phyloP scores from a whole-genome alignment of 768 basidiomycete species.

The Saitozyma sp. region DNA sequence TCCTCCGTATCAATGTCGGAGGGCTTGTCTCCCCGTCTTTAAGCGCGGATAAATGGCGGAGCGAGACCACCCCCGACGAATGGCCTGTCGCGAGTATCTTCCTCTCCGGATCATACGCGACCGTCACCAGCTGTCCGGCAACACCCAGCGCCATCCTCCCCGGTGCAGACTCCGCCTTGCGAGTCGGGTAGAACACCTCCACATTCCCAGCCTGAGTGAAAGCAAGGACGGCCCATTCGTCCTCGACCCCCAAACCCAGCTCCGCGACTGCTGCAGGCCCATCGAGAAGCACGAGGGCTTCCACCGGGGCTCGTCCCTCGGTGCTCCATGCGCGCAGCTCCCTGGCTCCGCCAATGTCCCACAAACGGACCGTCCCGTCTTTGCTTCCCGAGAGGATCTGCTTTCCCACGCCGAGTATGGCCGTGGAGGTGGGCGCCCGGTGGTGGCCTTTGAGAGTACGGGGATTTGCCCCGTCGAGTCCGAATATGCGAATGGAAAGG shows the following conservation, averaged over 20 bases:
- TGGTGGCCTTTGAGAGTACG: constrained; percentile 69
- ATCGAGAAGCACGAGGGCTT: constrained; percentile 17
- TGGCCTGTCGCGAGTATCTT: constrained; percentile 65
- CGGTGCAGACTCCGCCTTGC: not conserved
- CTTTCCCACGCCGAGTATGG: constrained; percentile 67
- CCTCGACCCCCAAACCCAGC: not conserved
- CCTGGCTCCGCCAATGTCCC: constrained; percentile 66
- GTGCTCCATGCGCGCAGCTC: constrained; percentile 58
- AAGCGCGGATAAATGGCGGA: constrained; percentile 61
- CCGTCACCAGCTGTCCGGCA: constrained; percentile 54
- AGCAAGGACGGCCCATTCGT: constrained; percentile 14
- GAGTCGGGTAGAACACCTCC: constrained; percentile 9
- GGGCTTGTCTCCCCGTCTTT: not conserved
- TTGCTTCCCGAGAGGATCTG: constrained; percentile 68
- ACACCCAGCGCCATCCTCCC: constrained; percentile 2
- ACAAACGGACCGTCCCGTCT: constrained; percentile 69
- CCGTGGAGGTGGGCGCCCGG: constrained; percentile 64
- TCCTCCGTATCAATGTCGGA: constrained; percentile 34
- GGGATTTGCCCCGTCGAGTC: constrained; percentile 59
- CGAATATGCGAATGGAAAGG: constrained; percentile 66
- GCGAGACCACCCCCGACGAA: constrained; percentile 58
- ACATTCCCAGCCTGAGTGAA: constrained; percentile 21
- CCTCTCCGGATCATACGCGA: constrained; percentile 56
- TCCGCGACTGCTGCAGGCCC: no score
- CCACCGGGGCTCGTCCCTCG: constrained; percentile 44